These are phyloP conservation scores for Cynara cardunculus DNA, from an alignment of 129 eudicot genomes.

Conservation along the genomic window DNA sequence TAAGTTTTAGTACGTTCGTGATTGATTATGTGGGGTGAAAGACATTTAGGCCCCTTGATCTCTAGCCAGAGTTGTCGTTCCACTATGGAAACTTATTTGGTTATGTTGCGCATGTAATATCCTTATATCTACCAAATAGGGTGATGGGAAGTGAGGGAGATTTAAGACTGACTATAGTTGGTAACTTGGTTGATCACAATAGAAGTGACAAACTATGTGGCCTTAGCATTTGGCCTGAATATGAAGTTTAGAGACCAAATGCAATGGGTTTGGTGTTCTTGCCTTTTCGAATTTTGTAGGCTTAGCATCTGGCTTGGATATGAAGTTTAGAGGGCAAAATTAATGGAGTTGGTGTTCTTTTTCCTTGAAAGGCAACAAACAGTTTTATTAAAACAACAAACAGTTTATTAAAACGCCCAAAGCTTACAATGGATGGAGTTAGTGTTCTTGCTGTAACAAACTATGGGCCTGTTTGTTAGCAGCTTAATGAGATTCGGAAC, in stretches of 20 bases:
- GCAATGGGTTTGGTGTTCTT: not conserved
- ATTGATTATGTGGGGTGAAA: not conserved
- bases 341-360: not conserved
- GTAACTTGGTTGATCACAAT: not conserved
- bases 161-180: not conserved
- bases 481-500: too few species aligned
- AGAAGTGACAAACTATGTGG: not conserved
- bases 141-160: not conserved
- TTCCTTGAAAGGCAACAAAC: too few species aligned
- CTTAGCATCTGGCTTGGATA: not conserved
- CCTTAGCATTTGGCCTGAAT: not conserved
- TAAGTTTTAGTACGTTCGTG: not conserved
- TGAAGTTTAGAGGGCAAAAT: not conserved
- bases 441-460: not conserved
- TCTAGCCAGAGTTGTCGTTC: not conserved
- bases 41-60: not conserved
- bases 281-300: not conserved
- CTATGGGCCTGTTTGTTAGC: too few species aligned
- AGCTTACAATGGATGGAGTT: too few species aligned
- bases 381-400: too few species aligned
- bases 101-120: not conserved
- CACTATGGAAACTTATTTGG: not conserved
- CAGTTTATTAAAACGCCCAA: too few species aligned
- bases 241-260: not conserved
- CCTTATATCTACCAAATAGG: not conserved